These are phyloP conservation scores for Pseudogymnoascus sp. DNA, from an alignment of 2,329 filamentous ascomycete genomes.

Conservation along the genomic window DNA sequence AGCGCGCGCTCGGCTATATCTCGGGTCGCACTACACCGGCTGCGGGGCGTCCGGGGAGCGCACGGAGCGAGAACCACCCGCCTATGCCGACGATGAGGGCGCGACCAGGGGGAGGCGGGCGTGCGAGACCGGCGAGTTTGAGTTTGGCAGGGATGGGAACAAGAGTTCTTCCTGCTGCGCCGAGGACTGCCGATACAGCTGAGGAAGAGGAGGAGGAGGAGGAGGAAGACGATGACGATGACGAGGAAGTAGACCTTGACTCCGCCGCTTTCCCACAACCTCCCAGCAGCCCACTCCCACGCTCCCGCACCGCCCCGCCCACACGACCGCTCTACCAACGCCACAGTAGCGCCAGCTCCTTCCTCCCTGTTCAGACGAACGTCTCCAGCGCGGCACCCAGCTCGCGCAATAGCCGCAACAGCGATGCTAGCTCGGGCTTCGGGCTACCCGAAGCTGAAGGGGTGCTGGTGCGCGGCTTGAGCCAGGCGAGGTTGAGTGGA, in stretches of 20 bases:
- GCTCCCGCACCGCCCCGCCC: background rate
- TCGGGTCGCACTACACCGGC: conserved; percentile 14
- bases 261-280: background rate
- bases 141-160: background rate
- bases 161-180: background rate
- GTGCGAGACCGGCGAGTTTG: background rate
- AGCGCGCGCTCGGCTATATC: conserved; percentile 18
- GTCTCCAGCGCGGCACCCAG: background rate
- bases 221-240: conserved; percentile 43
- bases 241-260: conserved; percentile 27
- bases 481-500: background rate
- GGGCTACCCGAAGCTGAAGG: background rate
- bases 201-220: conserved; percentile 35
- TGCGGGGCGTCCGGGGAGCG: background rate
- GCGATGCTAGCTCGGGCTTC: background rate
- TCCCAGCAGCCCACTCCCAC: background rate
- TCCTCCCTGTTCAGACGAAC: background rate
- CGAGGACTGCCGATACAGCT: conserved; percentile 5
- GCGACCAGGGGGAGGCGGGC: background rate
- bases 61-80: background rate
- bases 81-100: conserved; percentile 1
- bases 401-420: background rate
- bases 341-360: conserved; percentile 1
- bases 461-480: background rate
- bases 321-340: background rate